Evolutionary conservation across 140 eudicot species (phyloP).

Genomic region (Oenanthe javanica): DNA sequence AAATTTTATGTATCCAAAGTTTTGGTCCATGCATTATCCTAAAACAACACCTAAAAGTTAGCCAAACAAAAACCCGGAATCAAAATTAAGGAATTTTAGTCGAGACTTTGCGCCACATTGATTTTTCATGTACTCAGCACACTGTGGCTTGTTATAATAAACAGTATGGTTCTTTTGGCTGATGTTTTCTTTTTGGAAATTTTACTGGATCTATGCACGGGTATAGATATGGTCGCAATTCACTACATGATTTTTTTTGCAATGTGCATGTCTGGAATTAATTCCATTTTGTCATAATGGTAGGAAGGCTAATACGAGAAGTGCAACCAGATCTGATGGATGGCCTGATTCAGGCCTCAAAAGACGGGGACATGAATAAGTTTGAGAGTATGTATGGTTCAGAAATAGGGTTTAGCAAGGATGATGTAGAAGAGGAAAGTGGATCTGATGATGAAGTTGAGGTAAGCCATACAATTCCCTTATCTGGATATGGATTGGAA

Average conservation of each 20-base stretch:
- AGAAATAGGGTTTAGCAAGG: constrained; percentile 25
- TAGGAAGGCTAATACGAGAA: constrained; percentile 74
- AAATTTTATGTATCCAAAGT: neutral
- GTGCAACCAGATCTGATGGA: constrained; percentile 82
- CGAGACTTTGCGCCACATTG: neutral
- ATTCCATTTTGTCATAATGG: constrained; percentile 7
- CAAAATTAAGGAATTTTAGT: neutral
- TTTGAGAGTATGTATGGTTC: constrained; percentile 53
- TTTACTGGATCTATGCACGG: neutral
- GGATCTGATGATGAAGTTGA: constrained; percentile 51
- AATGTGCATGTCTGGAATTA: neutral
- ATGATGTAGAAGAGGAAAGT: constrained; percentile 39
- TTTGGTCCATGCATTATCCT: neutral
- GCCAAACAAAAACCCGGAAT: neutral
- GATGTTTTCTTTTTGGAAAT: neutral
- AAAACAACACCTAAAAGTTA: neutral
- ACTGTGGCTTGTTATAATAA: neutral
- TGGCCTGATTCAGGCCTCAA: constrained; percentile 61
- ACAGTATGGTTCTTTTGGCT: neutral
- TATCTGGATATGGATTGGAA: neutral
- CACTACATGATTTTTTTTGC: neutral
- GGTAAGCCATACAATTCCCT: constrained; percentile 25
- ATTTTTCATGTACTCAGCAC: neutral
- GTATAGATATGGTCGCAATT: neutral
- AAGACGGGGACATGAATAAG: constrained; percentile 63